Base-by-base conservation (phyloP, 805 yeast species). In the Cyberlindnera petersonii region DNA sequence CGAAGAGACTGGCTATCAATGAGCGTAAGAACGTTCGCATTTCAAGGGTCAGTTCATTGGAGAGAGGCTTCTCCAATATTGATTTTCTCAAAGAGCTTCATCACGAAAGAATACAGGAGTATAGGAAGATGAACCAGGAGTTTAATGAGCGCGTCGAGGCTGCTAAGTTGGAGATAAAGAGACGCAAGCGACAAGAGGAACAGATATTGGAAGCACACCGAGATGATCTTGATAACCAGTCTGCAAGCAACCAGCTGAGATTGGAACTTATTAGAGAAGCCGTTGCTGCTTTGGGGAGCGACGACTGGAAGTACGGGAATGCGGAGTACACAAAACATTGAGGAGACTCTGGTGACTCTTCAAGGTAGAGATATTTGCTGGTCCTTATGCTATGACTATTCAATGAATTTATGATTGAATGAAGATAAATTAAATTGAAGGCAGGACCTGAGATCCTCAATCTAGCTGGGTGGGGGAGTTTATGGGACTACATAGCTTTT, bases 21-120 rank as follows among this genome's bases (percentile, higher is more conserved):
- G 59, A 56, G 24, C 31, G 56, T 10, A 52, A 50, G 44, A 56
- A 53, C 39, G 44, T 51, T 1, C 41, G 56, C 5, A 23, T 55
- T 10, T 46, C 56, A 4, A 45, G 40, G 34, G 55, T 51, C 5
- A 42, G 46, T 18, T 42, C 47, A 1, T 31, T 53, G 32, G 58
- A 55, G 26, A 40, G 55, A 20, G 52, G 49, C 4, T 55, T 55
- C 24, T 30, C 37, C 2, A 39, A 47, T 21, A 33, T 37, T 0
- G 40, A 41, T 2, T 53, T 51, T 24, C 44, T 55, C 16, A 49
- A 43, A 26, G 33, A 33, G 6, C 13, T 55, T 29, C 11, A 38
- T 1, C 34, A 39, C 9, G 37, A 39, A 2, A 33, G 35, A 26
- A 11, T 47, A n/a, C 50, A 49, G 19, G 55, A 52, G 22, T 55